These are phyloP conservation scores for Parietaria judaica DNA, from an alignment of 306 rosid species.

Conservation along the genomic window DNA sequence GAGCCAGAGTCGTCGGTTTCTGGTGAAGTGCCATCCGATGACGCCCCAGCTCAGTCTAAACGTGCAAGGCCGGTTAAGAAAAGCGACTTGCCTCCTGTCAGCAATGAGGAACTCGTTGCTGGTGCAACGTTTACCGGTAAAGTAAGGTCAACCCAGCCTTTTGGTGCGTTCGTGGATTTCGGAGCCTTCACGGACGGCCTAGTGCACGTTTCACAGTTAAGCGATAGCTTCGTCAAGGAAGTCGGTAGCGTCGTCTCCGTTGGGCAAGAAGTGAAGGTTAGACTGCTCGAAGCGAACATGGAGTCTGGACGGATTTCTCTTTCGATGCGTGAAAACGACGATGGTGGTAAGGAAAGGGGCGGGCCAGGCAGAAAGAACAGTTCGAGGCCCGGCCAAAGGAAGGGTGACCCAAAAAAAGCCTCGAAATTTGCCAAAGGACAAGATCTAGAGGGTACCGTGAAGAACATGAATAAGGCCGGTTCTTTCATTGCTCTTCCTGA, in stretches of 20 bases:
- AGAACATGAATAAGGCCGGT: conserved; percentile 71
- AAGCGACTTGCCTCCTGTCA: conserved; percentile 89
- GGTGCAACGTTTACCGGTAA: conserved; percentile 90
- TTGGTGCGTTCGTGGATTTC: conserved; percentile 92
- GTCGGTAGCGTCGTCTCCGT: conserved; percentile 76
- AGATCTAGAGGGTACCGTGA: conserved; percentile 75
- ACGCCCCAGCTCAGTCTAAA: conserved; percentile 31
- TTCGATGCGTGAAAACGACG: conserved; percentile 69
- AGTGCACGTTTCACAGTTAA: conserved; percentile 85
- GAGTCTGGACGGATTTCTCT: conserved; percentile 87
- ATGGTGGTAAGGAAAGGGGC: conserved; percentile 39
- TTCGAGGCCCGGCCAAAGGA: conserved; percentile 49
- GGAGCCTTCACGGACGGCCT: conserved; percentile 98
- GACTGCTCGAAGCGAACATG: conserved; percentile 63
- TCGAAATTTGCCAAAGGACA: conserved; percentile 68
- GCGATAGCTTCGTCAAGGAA: conserved; percentile 81
- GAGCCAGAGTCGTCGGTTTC: conserved; percentile 45
- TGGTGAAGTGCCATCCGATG: conserved; percentile 38
- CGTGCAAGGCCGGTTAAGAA: conserved; percentile 59
- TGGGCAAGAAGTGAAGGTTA: conserved; percentile 98
- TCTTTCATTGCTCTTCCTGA: conserved; percentile 88
- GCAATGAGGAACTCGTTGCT: conserved; percentile 67
- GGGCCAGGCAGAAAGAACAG: conserved; percentile 49
- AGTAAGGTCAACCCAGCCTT: conserved; percentile 88
- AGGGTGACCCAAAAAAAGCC: conserved; percentile 39